Evolutionary conservation across 1,284 basidiomycete genomes (phyloP).

Genomic region (Leccinum insolens): DNA sequence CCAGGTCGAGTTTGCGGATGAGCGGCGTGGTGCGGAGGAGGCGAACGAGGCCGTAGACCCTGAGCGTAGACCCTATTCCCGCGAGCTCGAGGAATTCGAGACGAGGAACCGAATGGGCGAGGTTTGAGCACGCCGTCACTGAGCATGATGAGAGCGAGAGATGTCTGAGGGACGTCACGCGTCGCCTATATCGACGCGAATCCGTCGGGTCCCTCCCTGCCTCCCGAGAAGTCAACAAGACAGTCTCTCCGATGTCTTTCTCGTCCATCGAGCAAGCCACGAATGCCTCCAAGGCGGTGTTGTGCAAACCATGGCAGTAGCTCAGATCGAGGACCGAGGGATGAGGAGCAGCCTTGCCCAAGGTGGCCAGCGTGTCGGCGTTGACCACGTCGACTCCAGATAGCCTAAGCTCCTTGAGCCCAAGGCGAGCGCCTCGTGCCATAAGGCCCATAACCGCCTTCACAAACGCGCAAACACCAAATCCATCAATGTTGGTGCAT

Average conservation of each 20-base stretch:
- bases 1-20: conserved; percentile 81
- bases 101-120: conserved; percentile 72
- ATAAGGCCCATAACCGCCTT: conserved; percentile 4
- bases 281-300: conserved; percentile 75
- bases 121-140: conserved; percentile 59
- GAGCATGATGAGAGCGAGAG: conserved; percentile 66
- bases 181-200: conserved; percentile 51
- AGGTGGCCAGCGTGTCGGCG: conserved; percentile 57
- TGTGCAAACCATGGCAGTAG: conserved; percentile 70
- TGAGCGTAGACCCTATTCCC: conserved; percentile 69
- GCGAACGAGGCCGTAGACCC: conserved; percentile 71
- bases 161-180: conserved; percentile 64
- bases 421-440: conserved; percentile 39
- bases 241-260: conserved; percentile 37
- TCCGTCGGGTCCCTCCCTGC: conserved; percentile 63
- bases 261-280: conserved; percentile 45
- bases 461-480: conserved; percentile 37
- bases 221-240: conserved; percentile 62
- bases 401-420: conserved; percentile 56
- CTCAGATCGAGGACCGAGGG: conserved; percentile 85
- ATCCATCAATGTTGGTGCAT: conserved; percentile 60
- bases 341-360: conserved; percentile 68
- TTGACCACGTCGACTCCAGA: conserved; percentile 50
- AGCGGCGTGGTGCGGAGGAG: conserved; percentile 72
- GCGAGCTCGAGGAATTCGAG: conserved; percentile 86